Conservation (phyloP, 129 eudicot species). For the Solidago caesia region DNA sequence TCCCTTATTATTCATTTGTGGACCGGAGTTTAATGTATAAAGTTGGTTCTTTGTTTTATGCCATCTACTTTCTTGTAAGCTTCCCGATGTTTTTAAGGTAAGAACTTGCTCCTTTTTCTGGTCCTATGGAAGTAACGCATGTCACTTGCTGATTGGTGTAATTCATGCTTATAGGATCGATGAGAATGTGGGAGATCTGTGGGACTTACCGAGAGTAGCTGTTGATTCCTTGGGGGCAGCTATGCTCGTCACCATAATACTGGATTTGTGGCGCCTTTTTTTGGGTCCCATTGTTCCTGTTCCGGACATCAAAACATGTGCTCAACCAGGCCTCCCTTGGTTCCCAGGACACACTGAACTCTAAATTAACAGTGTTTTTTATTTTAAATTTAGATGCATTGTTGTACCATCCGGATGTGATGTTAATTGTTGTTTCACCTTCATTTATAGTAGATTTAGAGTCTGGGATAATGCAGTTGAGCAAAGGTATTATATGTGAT, state of each 20-base stretch:
- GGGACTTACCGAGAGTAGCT: conserved; percentile 89
- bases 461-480: neutral
- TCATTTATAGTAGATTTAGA: conserved; percentile 3
- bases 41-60: conserved; percentile 89
- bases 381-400: conserved; percentile 7
- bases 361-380: conserved; percentile 7
- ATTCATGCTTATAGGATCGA: conserved; percentile 56
- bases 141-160: conserved; percentile 19
- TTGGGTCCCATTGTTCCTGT: conserved; percentile 79
- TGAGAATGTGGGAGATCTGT: conserved; percentile 58
- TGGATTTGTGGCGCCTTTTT: conserved; percentile 86
- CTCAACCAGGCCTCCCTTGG: conserved; percentile 80
- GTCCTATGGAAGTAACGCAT: neutral
- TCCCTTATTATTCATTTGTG: conserved; percentile 90
- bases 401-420: neutral
- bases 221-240: conserved; percentile 94
- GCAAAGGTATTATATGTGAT: conserved; percentile 13
- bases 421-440: neutral
- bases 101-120: conserved; percentile 13
- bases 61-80: conserved; percentile 91
- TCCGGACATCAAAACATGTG: conserved; percentile 56
- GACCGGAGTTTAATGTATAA: conserved; percentile 90
- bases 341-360: conserved; percentile 52
- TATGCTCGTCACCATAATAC: conserved; percentile 92
- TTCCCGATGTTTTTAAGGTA: conserved; percentile 98